Evolutionary conservation across 2,329 filamentous ascomycete species (phyloP).

Genomic region (Talaromyces sp.): DNA sequence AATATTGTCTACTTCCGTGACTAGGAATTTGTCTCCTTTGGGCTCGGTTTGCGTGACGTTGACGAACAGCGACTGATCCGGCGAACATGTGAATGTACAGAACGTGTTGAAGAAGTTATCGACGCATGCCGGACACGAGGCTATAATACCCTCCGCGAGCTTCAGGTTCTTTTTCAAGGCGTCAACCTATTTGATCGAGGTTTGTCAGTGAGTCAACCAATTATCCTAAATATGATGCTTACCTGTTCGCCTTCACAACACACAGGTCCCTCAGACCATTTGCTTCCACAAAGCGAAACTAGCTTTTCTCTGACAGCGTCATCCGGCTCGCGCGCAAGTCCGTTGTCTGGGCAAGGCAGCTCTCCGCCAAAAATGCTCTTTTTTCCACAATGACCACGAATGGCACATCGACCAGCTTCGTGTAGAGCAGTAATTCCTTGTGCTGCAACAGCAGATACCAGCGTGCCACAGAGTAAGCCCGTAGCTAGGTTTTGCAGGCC

Average conservation of each 20-base stretch:
- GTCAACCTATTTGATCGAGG: constrained; percentile 56
- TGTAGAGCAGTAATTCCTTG: constrained; percentile 56
- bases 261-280: constrained; percentile 79
- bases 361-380: constrained; percentile 85
- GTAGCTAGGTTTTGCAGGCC: constrained; percentile 26
- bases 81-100: constrained; percentile 97
- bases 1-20: constrained; percentile 86
- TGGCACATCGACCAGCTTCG: constrained; percentile 82
- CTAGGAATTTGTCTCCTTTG: constrained; percentile 58
- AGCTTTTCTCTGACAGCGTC: constrained; percentile 70
- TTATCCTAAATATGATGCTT: constrained; percentile 11
- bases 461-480: constrained; percentile 27
- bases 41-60: constrained; percentile 76
- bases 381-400: constrained; percentile 87
- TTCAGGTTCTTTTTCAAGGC: constrained; percentile 79
- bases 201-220: constrained; percentile 18
- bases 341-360: constrained; percentile 91
- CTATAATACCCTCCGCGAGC: constrained; percentile 82
- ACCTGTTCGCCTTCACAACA: constrained; percentile 81
- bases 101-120: constrained; percentile 98
- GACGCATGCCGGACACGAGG: constrained; percentile 93
- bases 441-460: constrained; percentile 26
- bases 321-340: constrained; percentile 69
- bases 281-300: constrained; percentile 77
- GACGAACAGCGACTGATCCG: constrained; percentile 90